These are phyloP conservation scores for Rhynchospora breviuscula DNA, from an alignment of 176 grass and related monocot genomes.

Conservation along the genomic window DNA sequence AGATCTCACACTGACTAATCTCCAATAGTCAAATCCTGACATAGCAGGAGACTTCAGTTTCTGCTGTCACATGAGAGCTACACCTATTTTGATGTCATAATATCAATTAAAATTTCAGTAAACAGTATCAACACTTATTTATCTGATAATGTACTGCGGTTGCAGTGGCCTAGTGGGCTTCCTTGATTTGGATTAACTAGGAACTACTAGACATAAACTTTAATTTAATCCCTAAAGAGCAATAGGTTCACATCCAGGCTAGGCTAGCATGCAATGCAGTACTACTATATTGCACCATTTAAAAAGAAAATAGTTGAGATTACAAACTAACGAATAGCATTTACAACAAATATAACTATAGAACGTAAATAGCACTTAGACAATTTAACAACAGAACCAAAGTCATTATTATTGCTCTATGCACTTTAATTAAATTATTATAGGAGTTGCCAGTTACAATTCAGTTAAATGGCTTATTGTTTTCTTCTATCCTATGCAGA, in stretches of 20 bases:
- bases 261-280: background rate
- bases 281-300: background rate
- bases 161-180: background rate
- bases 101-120: background rate
- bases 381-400: background rate
- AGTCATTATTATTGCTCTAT: background rate
- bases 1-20: background rate
- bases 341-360: background rate
- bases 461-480: background rate
- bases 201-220: background rate
- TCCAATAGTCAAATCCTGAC: background rate
- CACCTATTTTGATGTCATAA: background rate
- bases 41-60: background rate
- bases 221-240: background rate
- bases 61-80: background rate
- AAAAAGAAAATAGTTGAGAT: background rate
- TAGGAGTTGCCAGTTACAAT: background rate
- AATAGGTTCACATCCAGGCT: background rate
- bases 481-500: constrained; percentile 1
- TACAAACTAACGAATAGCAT: background rate
- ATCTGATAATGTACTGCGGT: background rate
- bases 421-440: background rate
- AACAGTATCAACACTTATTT: background rate
- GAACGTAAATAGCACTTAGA: background rate
- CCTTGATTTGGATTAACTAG: background rate